Percentiles rank a stretch among this genome's conserved stretches.
Conservation (phyloP, 2,329 filamentous ascomycete species). For the Penicillium polonicum region DNA sequence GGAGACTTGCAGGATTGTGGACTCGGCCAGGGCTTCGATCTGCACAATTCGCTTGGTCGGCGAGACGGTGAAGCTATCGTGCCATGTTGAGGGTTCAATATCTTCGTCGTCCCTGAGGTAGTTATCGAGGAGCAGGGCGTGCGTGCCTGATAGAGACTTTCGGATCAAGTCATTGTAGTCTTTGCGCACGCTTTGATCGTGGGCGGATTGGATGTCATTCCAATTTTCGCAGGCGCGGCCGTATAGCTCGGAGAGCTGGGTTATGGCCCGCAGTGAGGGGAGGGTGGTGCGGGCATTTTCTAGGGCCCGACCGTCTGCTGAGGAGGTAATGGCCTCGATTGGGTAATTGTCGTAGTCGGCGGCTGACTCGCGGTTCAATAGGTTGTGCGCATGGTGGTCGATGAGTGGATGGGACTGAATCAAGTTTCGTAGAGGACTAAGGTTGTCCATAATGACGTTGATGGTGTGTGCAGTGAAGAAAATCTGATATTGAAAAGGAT, state of each 20-base stretch:
- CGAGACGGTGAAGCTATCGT: conserved; percentile 63
- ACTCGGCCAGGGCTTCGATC: conserved; percentile 70
- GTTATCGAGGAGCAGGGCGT: conserved; percentile 76
- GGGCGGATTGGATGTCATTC: conserved; percentile 53
- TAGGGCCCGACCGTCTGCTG: conserved; percentile 69
- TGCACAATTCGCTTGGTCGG: conserved; percentile 71
- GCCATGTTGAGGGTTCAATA: conserved; percentile 62
- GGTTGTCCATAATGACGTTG: conserved; percentile 21
- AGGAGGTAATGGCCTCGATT: conserved; percentile 66
- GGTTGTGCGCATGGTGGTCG: conserved; percentile 50
- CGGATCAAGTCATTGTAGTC: conserved; percentile 59
- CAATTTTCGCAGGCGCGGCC: conserved; percentile 62
- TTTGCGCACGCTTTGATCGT: conserved; percentile 48
- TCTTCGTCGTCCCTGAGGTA: conserved; percentile 57
- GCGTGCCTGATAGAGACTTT: conserved; percentile 68
- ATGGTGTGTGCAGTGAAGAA: neutral
- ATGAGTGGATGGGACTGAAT: conserved; percentile 46
- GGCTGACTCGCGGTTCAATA: conserved; percentile 37
- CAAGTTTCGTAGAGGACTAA: conserved; percentile 36
- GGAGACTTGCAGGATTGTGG: conserved; percentile 55
- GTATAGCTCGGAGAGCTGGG: conserved; percentile 66
- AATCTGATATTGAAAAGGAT: neutral
- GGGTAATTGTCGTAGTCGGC: conserved; percentile 41
- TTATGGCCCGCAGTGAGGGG: conserved; percentile 67
- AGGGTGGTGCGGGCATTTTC: conserved; percentile 61